Base-by-base conservation (phyloP, 208 protist genomes). In the Trypanosoma conorhini region DNA sequence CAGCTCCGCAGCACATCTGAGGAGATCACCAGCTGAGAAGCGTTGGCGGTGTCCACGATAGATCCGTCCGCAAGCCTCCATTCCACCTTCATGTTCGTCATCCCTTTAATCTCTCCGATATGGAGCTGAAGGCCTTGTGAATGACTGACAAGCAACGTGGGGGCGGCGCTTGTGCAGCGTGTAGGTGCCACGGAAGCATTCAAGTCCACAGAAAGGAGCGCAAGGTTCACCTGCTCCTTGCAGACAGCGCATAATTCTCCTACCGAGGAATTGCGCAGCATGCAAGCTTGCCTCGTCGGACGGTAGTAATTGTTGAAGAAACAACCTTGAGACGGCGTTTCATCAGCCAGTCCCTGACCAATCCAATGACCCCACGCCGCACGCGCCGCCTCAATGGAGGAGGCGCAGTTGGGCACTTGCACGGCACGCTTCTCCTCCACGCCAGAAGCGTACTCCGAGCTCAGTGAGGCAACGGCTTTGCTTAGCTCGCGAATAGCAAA, bases 401-500 rank as follows among this genome's bases (percentile, higher is more conserved):
- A 13, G 4, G 76, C 78, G 67, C 87, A 93, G 77, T 93, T 93
- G 21, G 71, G 71, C 22, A 66, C 48, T 4, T 30, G 4, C 42
- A 81, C 24, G 31, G 24, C 61, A 26, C 62, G 1, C 0, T 56
- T 26, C 54, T 82, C 76, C 12, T 58, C 38, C n/a, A 92, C 62
- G 42, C 82, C 80, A 38, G 76, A 68, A 57, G 42, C 79, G 69
- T 86, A 93, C 78, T 93, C 87, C 56, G 86, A 76, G 30, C 68
- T 65, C 8, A 93, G 59, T 31, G 57, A 62, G 0, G 84, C 84
- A 38, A 83, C 35, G 40, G 87, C 87, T 50, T 80, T 81, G 48
- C 83, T 88, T 21, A 93, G 69, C 61, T 89, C 82, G 78, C 89
- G 87, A 9, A 93, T 71, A 54, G 77, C 57, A 63, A 93, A 77